Evolutionary conservation across 1,284 basidiomycete genomes (phyloP), one percentile per base, ranked within the genome.

Genomic region (Ceratobasidium sp.): DNA sequence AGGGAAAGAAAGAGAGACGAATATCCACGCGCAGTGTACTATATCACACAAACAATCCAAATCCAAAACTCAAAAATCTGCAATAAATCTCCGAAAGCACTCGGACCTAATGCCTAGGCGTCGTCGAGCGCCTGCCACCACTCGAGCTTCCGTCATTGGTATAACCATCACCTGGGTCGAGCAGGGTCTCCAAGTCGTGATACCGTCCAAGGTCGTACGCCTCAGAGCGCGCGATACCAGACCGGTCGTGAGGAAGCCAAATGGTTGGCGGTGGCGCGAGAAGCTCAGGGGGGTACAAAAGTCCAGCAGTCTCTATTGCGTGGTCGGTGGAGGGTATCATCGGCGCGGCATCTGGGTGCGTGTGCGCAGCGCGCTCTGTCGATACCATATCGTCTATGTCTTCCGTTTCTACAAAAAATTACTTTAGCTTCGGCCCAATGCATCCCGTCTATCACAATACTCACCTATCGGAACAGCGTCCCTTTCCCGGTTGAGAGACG

Each of bases 221-320:
- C 79, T 92, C 91, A 11, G 89, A 87, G 50, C 85, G 84, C 11
- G 89, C 90, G 28, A 93, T 87, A 21, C 90, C 90, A 21, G 88
- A 87, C 1, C 84, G 82, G 78, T 93, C 92, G 78, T 90, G 88
- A 0, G 91, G 90, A 8, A 94, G 83, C 92, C 92, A 94, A 58
- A 95, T 91, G 62, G 90, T 87, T 0, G 92, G 92, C 8, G 86
- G 82, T 9, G 91, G 90, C 5, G 89, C 89, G 73, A 92, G 85
- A 47, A 94, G 84, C 79, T 92, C 91, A 1, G 92, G 91, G 1
- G 92, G 91, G 79, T 94, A 94, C 49, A 95, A 82, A 74, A 94
- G 88, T 4, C 89, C 87, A 8, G 87, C 85, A 86, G 91, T 89
- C 76, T 92, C 89, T 77, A 90, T 88, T 18, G 89, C 89, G 74